Evolutionary conservation across 148 eudicot species (phyloP).

Genomic region (Nyssa sinensis): DNA sequence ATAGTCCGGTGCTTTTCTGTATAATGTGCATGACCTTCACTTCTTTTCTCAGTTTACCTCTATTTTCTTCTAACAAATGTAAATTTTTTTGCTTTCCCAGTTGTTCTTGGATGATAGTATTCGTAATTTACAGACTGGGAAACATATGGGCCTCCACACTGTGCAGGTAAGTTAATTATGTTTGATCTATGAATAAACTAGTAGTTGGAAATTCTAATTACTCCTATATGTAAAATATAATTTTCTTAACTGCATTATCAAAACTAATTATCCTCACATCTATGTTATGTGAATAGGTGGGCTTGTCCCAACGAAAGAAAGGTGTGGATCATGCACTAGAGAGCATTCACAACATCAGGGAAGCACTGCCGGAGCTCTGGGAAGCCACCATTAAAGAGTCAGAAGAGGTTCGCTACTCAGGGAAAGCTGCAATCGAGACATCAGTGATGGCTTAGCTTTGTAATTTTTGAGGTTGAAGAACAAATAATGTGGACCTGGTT

Average conservation of each 20-base stretch:
- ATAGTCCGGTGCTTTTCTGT: too few species aligned
- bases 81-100: conserved; percentile 33
- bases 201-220: background rate
- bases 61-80: background rate
- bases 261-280: background rate
- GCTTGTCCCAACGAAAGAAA: conserved; percentile 49
- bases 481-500: background rate
- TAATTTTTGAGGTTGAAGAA: background rate
- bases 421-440: conserved; percentile 54
- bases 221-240: background rate
- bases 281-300: conserved; percentile 46
- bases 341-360: conserved; percentile 88
- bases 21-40: too few species aligned
- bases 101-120: conserved; percentile 85
- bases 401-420: conserved; percentile 41
- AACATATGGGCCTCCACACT: conserved; percentile 60
- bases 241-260: background rate
- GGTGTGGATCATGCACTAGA: conserved; percentile 80
- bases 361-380: conserved; percentile 82
- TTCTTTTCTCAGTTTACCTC: background rate
- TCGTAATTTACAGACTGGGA: conserved; percentile 70
- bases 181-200: background rate
- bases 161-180: conserved; percentile 56
- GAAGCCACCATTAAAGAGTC: conserved; percentile 43
- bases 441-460: conserved; percentile 44